These are phyloP conservation scores for Eutypa lata DNA, from an alignment of 2,329 filamentous ascomycete genomes.

Conservation along the genomic window DNA sequence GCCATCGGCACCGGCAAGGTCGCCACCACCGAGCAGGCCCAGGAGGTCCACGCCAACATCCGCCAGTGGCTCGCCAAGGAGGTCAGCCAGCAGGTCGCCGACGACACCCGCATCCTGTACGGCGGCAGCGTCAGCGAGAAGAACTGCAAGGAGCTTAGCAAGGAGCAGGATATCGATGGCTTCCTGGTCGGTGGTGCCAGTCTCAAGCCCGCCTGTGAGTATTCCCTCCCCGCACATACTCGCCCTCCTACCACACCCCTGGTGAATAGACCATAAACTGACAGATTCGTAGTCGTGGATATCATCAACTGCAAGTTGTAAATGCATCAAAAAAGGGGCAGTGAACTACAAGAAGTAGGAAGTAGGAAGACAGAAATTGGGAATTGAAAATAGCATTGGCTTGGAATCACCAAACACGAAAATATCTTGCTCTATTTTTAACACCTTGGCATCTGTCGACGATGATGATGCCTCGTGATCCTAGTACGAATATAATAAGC, in stretches of 20 bases:
- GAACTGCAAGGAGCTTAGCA: conserved; percentile 91
- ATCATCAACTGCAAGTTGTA: conserved; percentile 58
- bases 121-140: conserved; percentile 96
- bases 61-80: conserved; percentile 81
- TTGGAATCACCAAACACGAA: conserved; percentile 1
- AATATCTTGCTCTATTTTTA: background rate
- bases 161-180: conserved; percentile 93
- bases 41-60: conserved; percentile 91
- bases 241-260: background rate
- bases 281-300: conserved; percentile 44
- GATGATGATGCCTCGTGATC: too few relatives aligned
- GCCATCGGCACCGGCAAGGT: conserved; percentile 92
- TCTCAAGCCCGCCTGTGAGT: conserved; percentile 91
- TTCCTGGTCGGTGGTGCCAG: conserved; percentile 96
- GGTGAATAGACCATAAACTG: conserved; percentile 6
- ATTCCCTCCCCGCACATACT: conserved; percentile 6
- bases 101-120: conserved; percentile 91
- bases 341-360: conserved; percentile 3
- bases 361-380: background rate
- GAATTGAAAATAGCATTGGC: background rate
- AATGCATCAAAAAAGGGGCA: conserved; percentile 12
- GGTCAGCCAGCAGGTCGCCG: conserved; percentile 70
- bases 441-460: too few relatives aligned
- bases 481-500: too few relatives aligned
- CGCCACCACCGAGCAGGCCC: conserved; percentile 82